Conservation (phyloP, 768 basidiomycete species). For the Termitomyces sp. region DNA sequence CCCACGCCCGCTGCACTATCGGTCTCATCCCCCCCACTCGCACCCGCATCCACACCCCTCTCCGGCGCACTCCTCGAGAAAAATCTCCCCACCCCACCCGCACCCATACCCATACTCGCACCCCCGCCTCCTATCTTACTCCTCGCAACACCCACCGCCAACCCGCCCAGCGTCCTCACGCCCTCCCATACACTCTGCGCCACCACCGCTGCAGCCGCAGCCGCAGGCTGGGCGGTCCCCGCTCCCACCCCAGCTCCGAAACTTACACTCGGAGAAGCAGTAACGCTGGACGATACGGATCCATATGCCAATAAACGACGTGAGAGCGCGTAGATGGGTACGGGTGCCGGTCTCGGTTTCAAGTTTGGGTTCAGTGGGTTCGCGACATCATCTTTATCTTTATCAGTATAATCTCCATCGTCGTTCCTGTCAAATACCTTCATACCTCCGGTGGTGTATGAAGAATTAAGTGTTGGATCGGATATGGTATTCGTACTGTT, state of each 20-base stretch:
- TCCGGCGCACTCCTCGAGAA: conserved; percentile 67
- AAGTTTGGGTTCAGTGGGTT: no score
- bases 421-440: no score
- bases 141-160: conserved; percentile 53
- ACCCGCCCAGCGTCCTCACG: conserved; percentile 59
- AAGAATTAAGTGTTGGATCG: no score
- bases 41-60: conserved; percentile 18
- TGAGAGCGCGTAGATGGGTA: conserved; percentile 52
- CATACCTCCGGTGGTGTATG: no score
- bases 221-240: background rate
- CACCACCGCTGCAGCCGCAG: conserved; percentile 24
- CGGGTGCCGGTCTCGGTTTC: no score
- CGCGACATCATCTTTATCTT: background rate
- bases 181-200: conserved; percentile 63
- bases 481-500: no score
- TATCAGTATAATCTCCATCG: background rate
- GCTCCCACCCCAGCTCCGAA: no score
- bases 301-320: conserved; percentile 63
- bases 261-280: background rate
- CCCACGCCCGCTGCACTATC: conserved; percentile 20
- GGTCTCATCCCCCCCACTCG: conserved; percentile 11
- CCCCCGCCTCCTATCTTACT: conserved; percentile 23
- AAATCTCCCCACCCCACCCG: conserved; percentile 33
- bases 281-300: conserved; percentile 17
- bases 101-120: background rate